phyloP scores from a whole-genome alignment of 179 eudicot species.

The Carnegiea gigantea region DNA sequence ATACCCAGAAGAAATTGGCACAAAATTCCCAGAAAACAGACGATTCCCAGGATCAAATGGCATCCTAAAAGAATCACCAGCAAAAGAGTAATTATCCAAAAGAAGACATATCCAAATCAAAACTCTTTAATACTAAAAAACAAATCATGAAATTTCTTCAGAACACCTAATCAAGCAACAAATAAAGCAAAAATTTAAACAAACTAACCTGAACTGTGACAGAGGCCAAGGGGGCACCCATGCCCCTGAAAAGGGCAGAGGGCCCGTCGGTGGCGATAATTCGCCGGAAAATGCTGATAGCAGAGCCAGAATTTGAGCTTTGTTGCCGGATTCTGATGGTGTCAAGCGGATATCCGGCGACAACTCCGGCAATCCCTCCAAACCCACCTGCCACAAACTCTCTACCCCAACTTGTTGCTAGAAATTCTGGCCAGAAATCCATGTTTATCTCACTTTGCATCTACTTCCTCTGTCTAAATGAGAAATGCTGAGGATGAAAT shows the following conservation, averaged over 20 bases:
- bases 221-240: constrained; percentile 86
- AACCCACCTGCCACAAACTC: constrained; percentile 94
- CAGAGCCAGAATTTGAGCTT: constrained; percentile 50
- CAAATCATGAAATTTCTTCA: background rate
- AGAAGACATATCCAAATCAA: background rate
- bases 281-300: constrained; percentile 49
- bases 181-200: background rate
- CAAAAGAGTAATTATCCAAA: constrained; percentile 16
- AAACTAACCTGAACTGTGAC: constrained; percentile 75
- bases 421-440: constrained; percentile 98
- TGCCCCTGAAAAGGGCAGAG: constrained; percentile 69
- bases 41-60: constrained; percentile 19
- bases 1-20: constrained; percentile 18
- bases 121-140: background rate
- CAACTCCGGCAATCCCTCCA: constrained; percentile 75
- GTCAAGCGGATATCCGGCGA: constrained; percentile 85
- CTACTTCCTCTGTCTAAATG: background rate
- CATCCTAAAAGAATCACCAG: constrained; percentile 25
- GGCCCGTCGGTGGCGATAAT: constrained; percentile 58
- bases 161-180: background rate
- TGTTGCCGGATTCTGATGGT: constrained; percentile 77
- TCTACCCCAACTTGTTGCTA: constrained; percentile 81
- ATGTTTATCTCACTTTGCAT: constrained; percentile 29
- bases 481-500: background rate
- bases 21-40: constrained; percentile 15